These are phyloP conservation scores for Penicillium turbatum DNA, from an alignment of 495 filamentous ascomycete genomes.

Conservation along the genomic window DNA sequence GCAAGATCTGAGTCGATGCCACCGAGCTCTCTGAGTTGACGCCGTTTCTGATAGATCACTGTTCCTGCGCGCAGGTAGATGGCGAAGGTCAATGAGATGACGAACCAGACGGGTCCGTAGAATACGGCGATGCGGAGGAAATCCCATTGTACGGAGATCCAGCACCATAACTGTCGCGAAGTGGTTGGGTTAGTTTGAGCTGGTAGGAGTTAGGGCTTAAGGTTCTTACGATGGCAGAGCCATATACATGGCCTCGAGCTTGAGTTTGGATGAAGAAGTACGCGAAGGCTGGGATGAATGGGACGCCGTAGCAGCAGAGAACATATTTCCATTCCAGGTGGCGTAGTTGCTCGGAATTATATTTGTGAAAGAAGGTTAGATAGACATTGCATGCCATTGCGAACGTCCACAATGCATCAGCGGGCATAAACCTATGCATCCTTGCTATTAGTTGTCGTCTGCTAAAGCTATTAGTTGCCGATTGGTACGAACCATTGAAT, in stretches of 20 bases:
- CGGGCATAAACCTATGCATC: constrained; percentile 59
- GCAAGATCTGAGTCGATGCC: constrained; percentile 35
- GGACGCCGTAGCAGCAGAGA: constrained; percentile 68
- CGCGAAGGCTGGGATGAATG: constrained; percentile 63
- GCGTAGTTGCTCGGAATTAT: constrained; percentile 61
- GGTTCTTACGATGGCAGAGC: constrained; percentile 58
- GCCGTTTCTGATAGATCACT: constrained; percentile 59
- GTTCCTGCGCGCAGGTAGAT: constrained; percentile 72
- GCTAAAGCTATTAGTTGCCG: background rate
- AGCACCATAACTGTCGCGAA: constrained; percentile 69
- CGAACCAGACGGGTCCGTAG: constrained; percentile 82
- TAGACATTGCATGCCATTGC: constrained; percentile 89
- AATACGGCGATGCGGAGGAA: constrained; percentile 71
- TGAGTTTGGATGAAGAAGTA: constrained; percentile 60
- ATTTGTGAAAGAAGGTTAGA: constrained; percentile 77
- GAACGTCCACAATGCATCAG: constrained; percentile 75
- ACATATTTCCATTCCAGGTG: constrained; percentile 70
- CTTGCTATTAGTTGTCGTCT: background rate
- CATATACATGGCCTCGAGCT: constrained; percentile 58
- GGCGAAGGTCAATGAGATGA: constrained; percentile 61
- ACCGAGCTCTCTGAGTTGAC: constrained; percentile 40
- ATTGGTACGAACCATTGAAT: constrained; percentile 60
- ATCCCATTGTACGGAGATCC: constrained; percentile 66
- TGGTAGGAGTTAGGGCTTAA: background rate
- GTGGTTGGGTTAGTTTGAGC: background rate